Evolutionary conservation across 1,284 basidiomycete species (phyloP), one percentile per base, ranked within the genome.

Genomic region (Fomitopsis betulina): DNA sequence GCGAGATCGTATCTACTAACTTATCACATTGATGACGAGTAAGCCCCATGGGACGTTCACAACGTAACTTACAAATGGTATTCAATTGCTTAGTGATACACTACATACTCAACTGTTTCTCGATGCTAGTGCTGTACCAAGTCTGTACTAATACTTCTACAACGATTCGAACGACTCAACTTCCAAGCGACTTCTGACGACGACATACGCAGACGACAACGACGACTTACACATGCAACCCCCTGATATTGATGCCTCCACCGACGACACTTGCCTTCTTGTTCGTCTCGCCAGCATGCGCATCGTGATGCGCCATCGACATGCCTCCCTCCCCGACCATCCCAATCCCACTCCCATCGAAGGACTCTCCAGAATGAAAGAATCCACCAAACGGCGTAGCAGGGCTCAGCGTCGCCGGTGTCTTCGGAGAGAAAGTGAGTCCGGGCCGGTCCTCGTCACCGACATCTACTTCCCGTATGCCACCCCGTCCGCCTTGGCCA

Each of bases 311-410:
- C 27, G 19, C 42, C 42, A 45, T 45, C 2, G 19, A 10, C 19
- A 45, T 6, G 12, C 45, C 45, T 15, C 23, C 15, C 25, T 30
- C 45, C 17, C 23, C 25, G 25, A 47, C 25, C 2, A 25, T 25
- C 13, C 35, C 45, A 15, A 62, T 55, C 6, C 51, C 53, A 3
- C 38, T 40, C 5, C 62, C 65, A 35, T 70, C 70, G 60, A 72
- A 75, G 32, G 65, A 60, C 23, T 73, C 72, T 9, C 62, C 61
- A 23, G 59, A 54, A 30, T 68, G 60, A 60, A 73, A 73, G 54
- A 72, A 73, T 35, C 71, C 71, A 23, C 73, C 73, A 60, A 71
- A 74, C 1, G 74, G 74, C 38, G 74, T 75, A 12, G 72, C 64
- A 2, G 74, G 74, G 59, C 73, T 75, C 23, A 75, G 67, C 37